Conservation (phyloP, 2,329 filamentous ascomycete species). For the Incumbomyces delicatus region DNA sequence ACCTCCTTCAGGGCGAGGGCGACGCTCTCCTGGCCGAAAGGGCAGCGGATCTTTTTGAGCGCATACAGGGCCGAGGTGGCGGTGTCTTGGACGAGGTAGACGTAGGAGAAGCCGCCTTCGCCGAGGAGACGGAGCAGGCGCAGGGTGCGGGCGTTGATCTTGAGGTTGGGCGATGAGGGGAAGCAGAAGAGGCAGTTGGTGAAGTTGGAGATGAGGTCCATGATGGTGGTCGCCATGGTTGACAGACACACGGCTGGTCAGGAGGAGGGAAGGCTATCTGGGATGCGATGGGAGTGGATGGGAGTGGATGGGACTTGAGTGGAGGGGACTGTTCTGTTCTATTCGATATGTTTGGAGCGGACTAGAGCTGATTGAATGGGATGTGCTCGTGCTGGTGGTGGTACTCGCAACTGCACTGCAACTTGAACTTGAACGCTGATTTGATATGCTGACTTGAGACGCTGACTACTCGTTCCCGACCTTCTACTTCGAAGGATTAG, state of each 20-base stretch:
- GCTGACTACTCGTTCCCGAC: too few relatives aligned
- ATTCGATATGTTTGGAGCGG: too few relatives aligned
- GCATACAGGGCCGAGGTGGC: slow-evolving; percentile 75
- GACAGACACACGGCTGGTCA: too few relatives aligned
- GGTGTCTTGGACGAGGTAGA: slow-evolving; percentile 94
- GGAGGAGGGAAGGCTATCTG: not conserved
- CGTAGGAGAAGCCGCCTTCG: slow-evolving; percentile 98
- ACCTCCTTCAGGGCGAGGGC: slow-evolving; percentile 93
- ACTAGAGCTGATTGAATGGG: too few relatives aligned
- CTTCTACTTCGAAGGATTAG: too few relatives aligned
- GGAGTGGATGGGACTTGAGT: too few relatives aligned
- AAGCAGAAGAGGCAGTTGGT: slow-evolving; percentile 96
- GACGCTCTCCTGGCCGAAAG: slow-evolving; percentile 93
- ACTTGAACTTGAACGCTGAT: too few relatives aligned
- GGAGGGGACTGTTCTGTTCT: too few relatives aligned
- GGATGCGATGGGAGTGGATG: not conserved
- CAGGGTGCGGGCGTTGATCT: slow-evolving; percentile 90
- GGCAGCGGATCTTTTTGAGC: slow-evolving; percentile 97
- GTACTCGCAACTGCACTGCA: too few relatives aligned
- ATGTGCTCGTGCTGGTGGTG: too few relatives aligned
- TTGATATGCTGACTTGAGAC: too few relatives aligned
- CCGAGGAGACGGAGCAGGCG: slow-evolving; percentile 90
- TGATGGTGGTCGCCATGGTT: slow-evolving; percentile 69
- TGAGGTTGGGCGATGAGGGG: slow-evolving; percentile 82
- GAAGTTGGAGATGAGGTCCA: slow-evolving; percentile 83